Conservation (phyloP, 1,284 basidiomycete genomes). For the Xerocomus amazonicus region DNA sequence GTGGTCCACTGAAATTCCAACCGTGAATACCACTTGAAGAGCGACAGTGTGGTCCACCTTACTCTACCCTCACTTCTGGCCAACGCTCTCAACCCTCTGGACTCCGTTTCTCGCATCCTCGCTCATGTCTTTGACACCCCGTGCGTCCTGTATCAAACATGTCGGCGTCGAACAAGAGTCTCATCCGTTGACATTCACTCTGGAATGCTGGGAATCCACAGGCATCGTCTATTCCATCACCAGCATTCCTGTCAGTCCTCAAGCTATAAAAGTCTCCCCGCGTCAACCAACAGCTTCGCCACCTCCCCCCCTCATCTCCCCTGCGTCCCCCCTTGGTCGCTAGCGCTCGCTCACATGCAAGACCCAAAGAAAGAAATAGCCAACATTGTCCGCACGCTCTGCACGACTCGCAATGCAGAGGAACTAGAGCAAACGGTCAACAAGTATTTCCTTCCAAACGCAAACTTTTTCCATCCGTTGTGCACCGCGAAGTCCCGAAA, state of each 20-base stretch:
- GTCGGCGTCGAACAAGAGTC: neutral
- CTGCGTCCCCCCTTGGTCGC: neutral
- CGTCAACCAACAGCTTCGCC: constrained; percentile 3
- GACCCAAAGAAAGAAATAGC: constrained; percentile 28
- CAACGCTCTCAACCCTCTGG: no score
- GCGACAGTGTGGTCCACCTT: neutral
- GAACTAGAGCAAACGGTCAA: constrained; percentile 16
- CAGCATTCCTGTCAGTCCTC: constrained; percentile 3
- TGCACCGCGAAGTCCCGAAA: constrained; percentile 25
- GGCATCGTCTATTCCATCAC: neutral
- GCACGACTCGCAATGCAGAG: constrained; percentile 19
- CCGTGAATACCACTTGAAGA: no score
- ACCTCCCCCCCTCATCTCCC: neutral
- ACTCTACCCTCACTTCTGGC: neutral
- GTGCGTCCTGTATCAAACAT: neutral
- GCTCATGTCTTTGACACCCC: no score
- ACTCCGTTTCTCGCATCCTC: no score
- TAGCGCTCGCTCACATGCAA: constrained; percentile 22
- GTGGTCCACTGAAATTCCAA: no score
- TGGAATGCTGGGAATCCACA: constrained; percentile 2
- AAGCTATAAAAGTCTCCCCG: constrained; percentile 20
- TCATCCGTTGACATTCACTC: constrained; percentile 1
- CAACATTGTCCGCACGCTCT: constrained; percentile 21
- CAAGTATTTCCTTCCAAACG: constrained; percentile 20
- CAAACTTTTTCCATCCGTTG: constrained; percentile 25